A percentile compares a stretch with the other conserved stretches of the same genome.
Conservation (phyloP, 2,329 filamentous ascomycete species). For the Coleophoma crateriformis region DNA sequence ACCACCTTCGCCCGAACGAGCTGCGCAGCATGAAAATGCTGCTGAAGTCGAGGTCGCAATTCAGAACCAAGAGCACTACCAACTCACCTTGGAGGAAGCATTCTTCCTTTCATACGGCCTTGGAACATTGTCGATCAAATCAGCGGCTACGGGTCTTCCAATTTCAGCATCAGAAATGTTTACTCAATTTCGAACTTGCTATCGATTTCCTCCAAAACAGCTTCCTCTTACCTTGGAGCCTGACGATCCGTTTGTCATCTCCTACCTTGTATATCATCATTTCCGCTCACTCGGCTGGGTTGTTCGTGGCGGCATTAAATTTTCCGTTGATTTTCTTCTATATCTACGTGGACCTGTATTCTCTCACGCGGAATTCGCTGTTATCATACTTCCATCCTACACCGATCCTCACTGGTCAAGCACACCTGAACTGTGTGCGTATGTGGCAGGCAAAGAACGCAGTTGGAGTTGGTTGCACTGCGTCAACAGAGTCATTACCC, state of each 20-base stretch:
- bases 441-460: constrained; percentile 45
- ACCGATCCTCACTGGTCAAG: constrained; percentile 64
- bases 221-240: constrained; percentile 43
- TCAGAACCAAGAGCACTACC: constrained; percentile 74
- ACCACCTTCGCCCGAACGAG: constrained; percentile 22
- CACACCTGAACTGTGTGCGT: constrained; percentile 38
- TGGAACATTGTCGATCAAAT: constrained; percentile 62
- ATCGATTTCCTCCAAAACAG: constrained; percentile 45
- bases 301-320: constrained; percentile 86
- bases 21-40: not conserved
- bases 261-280: constrained; percentile 91
- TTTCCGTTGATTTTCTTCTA: constrained; percentile 89
- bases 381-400: constrained; percentile 81
- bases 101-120: constrained; percentile 85
- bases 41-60: constrained; percentile 14
- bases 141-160: constrained; percentile 36
- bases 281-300: constrained; percentile 96
- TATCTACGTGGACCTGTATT: constrained; percentile 93
- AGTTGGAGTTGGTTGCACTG: constrained; percentile 84
- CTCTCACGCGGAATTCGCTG: constrained; percentile 87
- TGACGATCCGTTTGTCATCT: constrained; percentile 79
- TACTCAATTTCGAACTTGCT: constrained; percentile 64
- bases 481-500: constrained; percentile 81
- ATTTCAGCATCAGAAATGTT: constrained; percentile 56
- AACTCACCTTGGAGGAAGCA: constrained; percentile 82